Percentiles rank a stretch among this genome's conserved stretches.
phyloP scores from a whole-genome alignment of 352 stramenopile genomes.

The Pythium sp. region DNA sequence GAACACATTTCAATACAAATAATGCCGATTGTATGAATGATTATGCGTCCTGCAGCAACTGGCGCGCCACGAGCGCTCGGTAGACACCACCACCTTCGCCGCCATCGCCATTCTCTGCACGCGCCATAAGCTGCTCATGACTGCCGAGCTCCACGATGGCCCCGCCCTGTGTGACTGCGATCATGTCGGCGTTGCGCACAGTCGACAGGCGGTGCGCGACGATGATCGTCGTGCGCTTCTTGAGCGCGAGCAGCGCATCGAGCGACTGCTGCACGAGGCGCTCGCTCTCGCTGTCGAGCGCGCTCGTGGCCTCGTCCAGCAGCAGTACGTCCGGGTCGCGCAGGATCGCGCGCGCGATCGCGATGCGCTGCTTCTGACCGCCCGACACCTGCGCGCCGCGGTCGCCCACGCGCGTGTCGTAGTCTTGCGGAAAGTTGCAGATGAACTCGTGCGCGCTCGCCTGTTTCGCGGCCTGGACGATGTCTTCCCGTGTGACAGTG shows the following conservation, averaged over 20 bases:
- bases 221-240: constrained; percentile 89
- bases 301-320: constrained; percentile 23
- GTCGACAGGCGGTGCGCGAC: neutral
- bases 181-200: neutral
- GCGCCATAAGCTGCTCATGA: neutral
- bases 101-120: no score
- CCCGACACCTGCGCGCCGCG: constrained; percentile 89
- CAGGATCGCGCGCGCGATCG: constrained; percentile 76
- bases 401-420: constrained; percentile 90
- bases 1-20: no score
- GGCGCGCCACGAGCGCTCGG: neutral
- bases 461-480: constrained; percentile 35
- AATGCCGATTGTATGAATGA: no score
- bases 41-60: neutral
- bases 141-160: neutral
- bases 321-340: constrained; percentile 89
- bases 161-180: neutral
- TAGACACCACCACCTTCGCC: neutral
- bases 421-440: constrained; percentile 72
- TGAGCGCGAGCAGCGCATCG: constrained; percentile 40
- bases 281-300: constrained; percentile 29
- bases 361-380: constrained; percentile 95
- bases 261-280: constrained; percentile 66
- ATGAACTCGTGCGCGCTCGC: constrained; percentile 52
- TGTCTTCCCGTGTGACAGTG: constrained; percentile 10